These are phyloP conservation scores for Pseudotulostoma volvatum DNA, from an alignment of 495 filamentous ascomycete species.

Conservation along the genomic window DNA sequence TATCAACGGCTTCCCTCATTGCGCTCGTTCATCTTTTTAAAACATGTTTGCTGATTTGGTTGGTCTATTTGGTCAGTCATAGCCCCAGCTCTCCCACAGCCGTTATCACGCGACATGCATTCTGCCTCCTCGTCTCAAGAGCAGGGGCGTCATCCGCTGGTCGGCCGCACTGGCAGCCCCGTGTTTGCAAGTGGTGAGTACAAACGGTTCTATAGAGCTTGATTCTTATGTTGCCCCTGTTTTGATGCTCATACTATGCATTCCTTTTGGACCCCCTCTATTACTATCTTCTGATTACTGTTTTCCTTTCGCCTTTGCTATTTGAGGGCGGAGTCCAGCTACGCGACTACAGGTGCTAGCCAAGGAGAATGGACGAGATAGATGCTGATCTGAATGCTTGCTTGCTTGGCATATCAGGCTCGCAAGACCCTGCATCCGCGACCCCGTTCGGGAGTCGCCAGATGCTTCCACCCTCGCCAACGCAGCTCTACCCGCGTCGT, in stretches of 20 bases:
- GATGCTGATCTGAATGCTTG: not conserved
- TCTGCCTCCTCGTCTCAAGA: constrained; percentile 15
- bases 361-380: too few relatives aligned
- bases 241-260: constrained; percentile 1
- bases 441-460: constrained; percentile 34
- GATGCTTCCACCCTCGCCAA: constrained; percentile 45
- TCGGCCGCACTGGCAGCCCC: constrained; percentile 22
- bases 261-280: not conserved
- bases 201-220: too few relatives aligned
- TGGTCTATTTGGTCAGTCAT: too few relatives aligned
- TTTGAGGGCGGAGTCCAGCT: too few relatives aligned
- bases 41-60: too few relatives aligned
- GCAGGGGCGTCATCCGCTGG: constrained; percentile 18
- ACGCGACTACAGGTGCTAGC: too few relatives aligned
- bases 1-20: not conserved
- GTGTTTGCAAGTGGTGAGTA: constrained; percentile 22
- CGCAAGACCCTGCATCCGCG: constrained; percentile 21
- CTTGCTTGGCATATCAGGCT: not conserved
- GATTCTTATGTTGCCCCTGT: too few relatives aligned
- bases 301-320: too few relatives aligned
- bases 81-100: not conserved
- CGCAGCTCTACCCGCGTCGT: constrained; percentile 33
- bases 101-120: constrained; percentile 20
- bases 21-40: too few relatives aligned
- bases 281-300: not conserved